Evolutionary conservation across 75 land plant species (phyloP).

Genomic region (Sequoia sempervirens): DNA sequence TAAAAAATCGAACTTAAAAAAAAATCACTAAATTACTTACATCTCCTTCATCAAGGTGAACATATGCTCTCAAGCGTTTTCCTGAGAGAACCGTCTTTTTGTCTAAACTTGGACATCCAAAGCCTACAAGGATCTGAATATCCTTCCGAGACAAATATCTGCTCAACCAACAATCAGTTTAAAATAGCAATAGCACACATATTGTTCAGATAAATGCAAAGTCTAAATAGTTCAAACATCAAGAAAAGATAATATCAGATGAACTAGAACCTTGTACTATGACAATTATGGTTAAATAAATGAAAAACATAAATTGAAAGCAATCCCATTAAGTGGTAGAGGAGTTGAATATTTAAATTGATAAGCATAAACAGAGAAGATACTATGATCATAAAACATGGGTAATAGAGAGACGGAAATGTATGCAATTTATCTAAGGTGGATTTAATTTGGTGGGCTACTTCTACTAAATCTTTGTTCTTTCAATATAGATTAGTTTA

Average conservation of each 20-base stretch:
- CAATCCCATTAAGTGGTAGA: not conserved
- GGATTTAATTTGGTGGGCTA: not conserved
- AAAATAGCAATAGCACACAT: not conserved
- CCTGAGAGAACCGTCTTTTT: slow-evolving; percentile 7
- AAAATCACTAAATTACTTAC: slow-evolving; percentile 3
- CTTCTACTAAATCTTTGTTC: not conserved
- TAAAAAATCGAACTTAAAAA: not conserved
- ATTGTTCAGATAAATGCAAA: not conserved
- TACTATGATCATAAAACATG: not conserved
- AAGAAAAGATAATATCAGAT: not conserved
- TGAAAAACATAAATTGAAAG: not conserved
- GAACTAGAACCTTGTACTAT: not conserved
- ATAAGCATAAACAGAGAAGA: not conserved
- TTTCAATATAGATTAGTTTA: not conserved
- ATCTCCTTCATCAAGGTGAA: slow-evolving; percentile 17
- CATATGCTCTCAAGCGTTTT: slow-evolving; percentile 17
- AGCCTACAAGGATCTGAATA: slow-evolving; percentile 11
- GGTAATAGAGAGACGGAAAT: not conserved
- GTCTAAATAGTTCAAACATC: not conserved
- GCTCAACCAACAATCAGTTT: not conserved
- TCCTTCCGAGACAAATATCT: slow-evolving; percentile 11
- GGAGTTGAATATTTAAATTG: not conserved
- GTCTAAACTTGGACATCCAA: slow-evolving; percentile 12
- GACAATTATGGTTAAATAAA: not conserved
- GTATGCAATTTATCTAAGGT: not conserved